Evolutionary conservation across 2,329 filamentous ascomycete species (phyloP), one percentile per base, ranked within the genome.

Genomic region (Madurella mycetomatis): DNA sequence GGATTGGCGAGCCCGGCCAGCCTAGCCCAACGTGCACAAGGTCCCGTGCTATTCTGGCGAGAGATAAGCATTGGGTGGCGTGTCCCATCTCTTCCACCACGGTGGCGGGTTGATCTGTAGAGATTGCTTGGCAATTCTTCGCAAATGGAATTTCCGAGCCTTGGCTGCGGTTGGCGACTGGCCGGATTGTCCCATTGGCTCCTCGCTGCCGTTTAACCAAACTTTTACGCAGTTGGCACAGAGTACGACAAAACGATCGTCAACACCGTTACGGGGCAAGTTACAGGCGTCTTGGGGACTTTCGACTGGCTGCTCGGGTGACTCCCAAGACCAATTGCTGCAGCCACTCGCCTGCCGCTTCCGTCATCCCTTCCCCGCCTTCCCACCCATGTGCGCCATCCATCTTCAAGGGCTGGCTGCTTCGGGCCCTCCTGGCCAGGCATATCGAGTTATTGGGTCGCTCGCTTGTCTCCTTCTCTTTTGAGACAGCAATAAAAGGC

Each of bases 41-140:
- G n/a, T n/a, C n/a, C n/a, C n/a, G n/a, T n/a, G n/a, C 4, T 25
- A 25, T 25, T 25, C 25, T 25, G 3, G 25, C 25, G 7, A 25
- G 25, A 25, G 25, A 25, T 25, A 56, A 43, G 49, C 49, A 49
- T 53, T 47, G 42, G 51, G 34, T 54, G 55, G 55, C 55, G 49
- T 40, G 48, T 19, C 9, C 31, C 32, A 31, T 44, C 40, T 16
- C 41, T 42, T 8, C 48, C 40, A 43, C 42, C 39, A n/a, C 13
- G 51, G 41, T 54, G 51, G 49, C 51, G 54, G 57, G 52, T 51
- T 46, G 53, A 61, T 61, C 57, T 55, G 49, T 51, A 40, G 52
- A 48, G 40, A 9, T 18, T 25, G 18, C n/a, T 30, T 45, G 25
- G 44, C 49, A 43, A 41, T 58, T 49, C 45, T 51, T 51, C 58